Percentiles rank a stretch among this genome's conserved stretches.
These are phyloP conservation scores for Phytophthora sojae DNA, from an alignment of 352 stramenopile species.

Conservation along the genomic window DNA sequence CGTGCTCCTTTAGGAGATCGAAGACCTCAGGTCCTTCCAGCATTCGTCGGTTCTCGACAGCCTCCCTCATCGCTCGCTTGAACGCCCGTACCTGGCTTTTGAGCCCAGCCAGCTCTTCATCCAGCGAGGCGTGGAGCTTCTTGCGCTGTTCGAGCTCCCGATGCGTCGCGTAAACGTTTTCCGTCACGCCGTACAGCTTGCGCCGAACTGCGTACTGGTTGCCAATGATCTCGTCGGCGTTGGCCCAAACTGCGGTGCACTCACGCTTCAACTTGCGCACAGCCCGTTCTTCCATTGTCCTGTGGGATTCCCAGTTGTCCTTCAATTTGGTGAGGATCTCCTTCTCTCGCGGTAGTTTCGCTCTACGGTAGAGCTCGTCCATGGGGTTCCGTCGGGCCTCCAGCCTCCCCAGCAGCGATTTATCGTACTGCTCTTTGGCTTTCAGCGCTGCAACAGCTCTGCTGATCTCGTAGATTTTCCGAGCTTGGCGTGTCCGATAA, in stretches of 20 bases:
- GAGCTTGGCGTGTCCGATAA: constrained; percentile 50
- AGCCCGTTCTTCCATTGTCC: constrained; percentile 51
- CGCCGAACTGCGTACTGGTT: constrained; percentile 51
- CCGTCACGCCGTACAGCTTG: constrained; percentile 73
- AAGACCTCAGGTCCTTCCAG: constrained; percentile 64
- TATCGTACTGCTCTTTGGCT: constrained; percentile 65
- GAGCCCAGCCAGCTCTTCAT: constrained; percentile 43
- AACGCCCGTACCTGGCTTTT: constrained; percentile 45
- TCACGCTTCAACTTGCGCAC: constrained; percentile 57
- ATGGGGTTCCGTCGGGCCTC: constrained; percentile 70
- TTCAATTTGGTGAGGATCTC: constrained; percentile 50
- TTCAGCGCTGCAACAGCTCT: constrained; percentile 59
- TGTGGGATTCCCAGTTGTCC: constrained; percentile 60
- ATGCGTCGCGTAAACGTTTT: constrained; percentile 74
- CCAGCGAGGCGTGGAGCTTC: constrained; percentile 41
- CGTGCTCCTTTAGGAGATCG: constrained; percentile 53
- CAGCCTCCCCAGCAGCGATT: constrained; percentile 56
- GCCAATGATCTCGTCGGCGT: constrained; percentile 48
- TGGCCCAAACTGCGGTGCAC: constrained; percentile 37
- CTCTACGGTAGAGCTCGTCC: constrained; percentile 68
- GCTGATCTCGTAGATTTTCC: constrained; percentile 65
- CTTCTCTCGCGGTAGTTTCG: constrained; percentile 55
- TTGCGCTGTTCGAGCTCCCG: constrained; percentile 49
- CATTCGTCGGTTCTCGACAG: constrained; percentile 50
- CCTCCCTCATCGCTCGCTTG: constrained; percentile 51